Percentiles rank a stretch among this genome's conserved stretches.
phyloP scores from a whole-genome alignment of 1,284 basidiomycete species.

The Acaromyces ingoldii region DNA sequence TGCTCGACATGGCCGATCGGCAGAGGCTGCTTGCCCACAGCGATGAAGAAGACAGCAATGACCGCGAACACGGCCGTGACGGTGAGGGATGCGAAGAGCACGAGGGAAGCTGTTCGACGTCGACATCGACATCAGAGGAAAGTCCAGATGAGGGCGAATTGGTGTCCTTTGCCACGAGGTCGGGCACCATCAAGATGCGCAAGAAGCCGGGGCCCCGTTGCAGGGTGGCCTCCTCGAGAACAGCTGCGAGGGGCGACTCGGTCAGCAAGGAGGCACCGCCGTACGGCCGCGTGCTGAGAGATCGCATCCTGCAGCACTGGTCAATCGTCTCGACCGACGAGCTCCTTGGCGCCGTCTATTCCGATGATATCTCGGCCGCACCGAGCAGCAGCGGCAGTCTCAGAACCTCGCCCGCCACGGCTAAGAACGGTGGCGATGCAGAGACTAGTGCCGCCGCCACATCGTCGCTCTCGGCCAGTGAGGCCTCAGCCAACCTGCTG shows the following conservation, averaged over 20 bases:
- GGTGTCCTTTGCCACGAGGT: background rate
- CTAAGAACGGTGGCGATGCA: too few relatives aligned
- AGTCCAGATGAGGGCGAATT: background rate
- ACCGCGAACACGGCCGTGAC: constrained; percentile 7
- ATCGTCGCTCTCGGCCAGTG: background rate
- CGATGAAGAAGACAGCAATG: constrained; percentile 9
- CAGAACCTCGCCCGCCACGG: too few relatives aligned
- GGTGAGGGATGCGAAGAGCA: constrained; percentile 1
- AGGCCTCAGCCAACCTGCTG: background rate
- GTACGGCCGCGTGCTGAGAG: constrained; percentile 14
- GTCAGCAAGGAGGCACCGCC: background rate
- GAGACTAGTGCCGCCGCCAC: background rate
- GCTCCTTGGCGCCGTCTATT: constrained; percentile 18
- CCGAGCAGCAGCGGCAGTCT: background rate
- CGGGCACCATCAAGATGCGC: background rate
- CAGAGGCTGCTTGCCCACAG: constrained; percentile 8
- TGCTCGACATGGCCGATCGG: constrained; percentile 19
- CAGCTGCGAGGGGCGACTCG: background rate
- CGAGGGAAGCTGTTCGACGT: background rate
- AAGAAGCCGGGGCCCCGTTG: background rate
- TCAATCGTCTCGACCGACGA: constrained; percentile 18
- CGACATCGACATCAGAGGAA: background rate
- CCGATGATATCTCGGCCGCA: constrained; percentile 1
- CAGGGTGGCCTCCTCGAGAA: background rate
- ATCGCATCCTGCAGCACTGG: constrained; percentile 18